Percentiles rank a stretch among this genome's conserved stretches.
Conservation (phyloP, 2,329 filamentous ascomycete genomes). For the Dissoconium aciculare region DNA sequence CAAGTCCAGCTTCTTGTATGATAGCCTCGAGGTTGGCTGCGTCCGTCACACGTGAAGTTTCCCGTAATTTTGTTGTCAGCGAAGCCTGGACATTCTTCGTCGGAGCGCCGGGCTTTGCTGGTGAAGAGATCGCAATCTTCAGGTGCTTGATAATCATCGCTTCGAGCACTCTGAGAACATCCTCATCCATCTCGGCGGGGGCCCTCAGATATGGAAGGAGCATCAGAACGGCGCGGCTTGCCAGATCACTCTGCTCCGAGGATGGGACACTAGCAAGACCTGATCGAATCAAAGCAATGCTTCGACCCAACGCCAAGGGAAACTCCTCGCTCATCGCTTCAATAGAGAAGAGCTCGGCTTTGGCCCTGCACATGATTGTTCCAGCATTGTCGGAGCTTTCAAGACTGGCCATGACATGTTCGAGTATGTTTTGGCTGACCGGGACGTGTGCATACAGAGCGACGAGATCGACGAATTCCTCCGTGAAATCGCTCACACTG, state of each 20-base stretch:
- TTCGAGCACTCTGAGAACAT: constrained; percentile 38
- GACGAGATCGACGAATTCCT: constrained; percentile 70
- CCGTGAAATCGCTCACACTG: constrained; percentile 45
- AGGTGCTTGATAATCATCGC: constrained; percentile 25
- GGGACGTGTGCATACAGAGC: constrained; percentile 51
- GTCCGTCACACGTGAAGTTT: no score
- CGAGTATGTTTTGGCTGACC: constrained; percentile 50
- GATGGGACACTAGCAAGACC: constrained; percentile 26
- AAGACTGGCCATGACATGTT: constrained; percentile 58
- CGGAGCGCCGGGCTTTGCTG: no score
- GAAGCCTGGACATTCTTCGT: no score
- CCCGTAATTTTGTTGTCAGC: no score
- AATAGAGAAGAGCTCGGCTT: constrained; percentile 53
- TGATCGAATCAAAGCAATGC: constrained; percentile 47
- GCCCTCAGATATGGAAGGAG: constrained; percentile 33
- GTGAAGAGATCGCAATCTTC: no score
- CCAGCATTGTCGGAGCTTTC: constrained; percentile 35
- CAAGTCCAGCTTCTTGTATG: background rate
- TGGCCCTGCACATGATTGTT: constrained; percentile 53
- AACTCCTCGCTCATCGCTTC: constrained; percentile 52
- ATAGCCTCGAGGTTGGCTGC: background rate
- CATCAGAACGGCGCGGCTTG: constrained; percentile 34
- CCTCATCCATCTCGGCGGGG: constrained; percentile 35
- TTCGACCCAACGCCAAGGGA: constrained; percentile 52
- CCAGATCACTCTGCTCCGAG: constrained; percentile 25